Conservation (phyloP, 2,329 filamentous ascomycete species). For the Ilyonectria sp. region DNA sequence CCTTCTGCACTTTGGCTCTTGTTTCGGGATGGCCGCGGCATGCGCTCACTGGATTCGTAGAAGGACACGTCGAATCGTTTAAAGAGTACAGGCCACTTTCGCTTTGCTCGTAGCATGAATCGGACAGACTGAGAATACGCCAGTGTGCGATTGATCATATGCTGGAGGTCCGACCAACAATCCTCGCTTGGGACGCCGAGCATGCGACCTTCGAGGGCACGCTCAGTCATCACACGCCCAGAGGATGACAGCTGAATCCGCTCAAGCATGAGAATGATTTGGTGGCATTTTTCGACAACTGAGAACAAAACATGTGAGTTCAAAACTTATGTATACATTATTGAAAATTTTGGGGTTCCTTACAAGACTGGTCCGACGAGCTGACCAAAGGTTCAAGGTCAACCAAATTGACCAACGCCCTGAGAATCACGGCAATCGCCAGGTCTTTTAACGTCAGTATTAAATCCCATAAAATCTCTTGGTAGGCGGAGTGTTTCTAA, state of each 20-base stretch:
- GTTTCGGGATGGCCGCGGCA: constrained; percentile 14
- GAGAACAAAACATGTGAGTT: not conserved
- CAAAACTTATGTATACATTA: not conserved
- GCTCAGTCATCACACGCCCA: constrained; percentile 16
- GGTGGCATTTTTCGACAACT: constrained; percentile 9
- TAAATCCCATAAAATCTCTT: not conserved
- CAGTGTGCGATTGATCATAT: constrained; percentile 35
- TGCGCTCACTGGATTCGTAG: constrained; percentile 39
- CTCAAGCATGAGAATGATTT: constrained; percentile 7
- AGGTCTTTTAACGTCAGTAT: not conserved
- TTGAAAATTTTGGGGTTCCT: not conserved
- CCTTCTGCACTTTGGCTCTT: constrained; percentile 27
- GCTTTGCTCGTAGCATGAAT: constrained; percentile 34
- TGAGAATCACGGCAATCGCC: not conserved
- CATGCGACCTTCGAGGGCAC: constrained; percentile 22
- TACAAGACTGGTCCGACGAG: not conserved
- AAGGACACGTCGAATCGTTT: constrained; percentile 43
- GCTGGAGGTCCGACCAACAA: constrained; percentile 44
- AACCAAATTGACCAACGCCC: not conserved
- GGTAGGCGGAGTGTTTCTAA: not conserved
- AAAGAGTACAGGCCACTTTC: constrained; percentile 48
- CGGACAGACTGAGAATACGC: constrained; percentile 37
- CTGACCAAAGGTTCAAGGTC: not conserved
- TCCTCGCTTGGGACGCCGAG: constrained; percentile 19
- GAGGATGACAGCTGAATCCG: not conserved